Evolutionary conservation across 2,329 filamentous ascomycete genomes (phyloP).

Genomic region (Gaeumannomyces sp.): DNA sequence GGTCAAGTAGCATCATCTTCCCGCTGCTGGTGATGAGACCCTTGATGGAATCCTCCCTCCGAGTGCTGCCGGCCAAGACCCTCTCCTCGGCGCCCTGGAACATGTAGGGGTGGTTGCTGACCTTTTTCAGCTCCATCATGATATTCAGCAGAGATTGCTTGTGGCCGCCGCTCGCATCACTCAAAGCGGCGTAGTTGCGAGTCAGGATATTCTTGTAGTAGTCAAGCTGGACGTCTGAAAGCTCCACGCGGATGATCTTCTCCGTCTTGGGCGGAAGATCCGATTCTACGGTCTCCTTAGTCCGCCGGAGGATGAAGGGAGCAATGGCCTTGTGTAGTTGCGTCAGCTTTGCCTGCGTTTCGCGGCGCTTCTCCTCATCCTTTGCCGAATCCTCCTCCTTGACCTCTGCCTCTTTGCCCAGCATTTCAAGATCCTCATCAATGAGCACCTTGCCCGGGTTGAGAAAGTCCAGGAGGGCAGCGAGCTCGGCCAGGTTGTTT

Average conservation of each 20-base stretch:
- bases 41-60: conserved; percentile 85
- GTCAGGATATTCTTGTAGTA: conserved; percentile 99
- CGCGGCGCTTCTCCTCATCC: conserved; percentile 48
- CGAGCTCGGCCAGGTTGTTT: conserved; percentile 89
- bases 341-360: conserved; percentile 80
- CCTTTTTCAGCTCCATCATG: conserved; percentile 99
- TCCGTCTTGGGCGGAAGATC: conserved; percentile 95
- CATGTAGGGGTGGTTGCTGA: conserved; percentile 98
- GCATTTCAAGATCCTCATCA: conserved; percentile 79
- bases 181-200: conserved; percentile 89
- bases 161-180: conserved; percentile 81
- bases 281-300: conserved; percentile 95
- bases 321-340: conserved; percentile 82
- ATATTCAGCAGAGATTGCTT: conserved; percentile 96
- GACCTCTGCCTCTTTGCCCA: conserved; percentile 43
- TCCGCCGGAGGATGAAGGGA: conserved; percentile 90
- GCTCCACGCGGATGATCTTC: conserved; percentile 96
- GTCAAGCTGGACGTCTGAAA: conserved; percentile 92
- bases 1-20: conserved; percentile 98
- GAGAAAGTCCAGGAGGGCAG: conserved; percentile 89
- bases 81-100: conserved; percentile 90
- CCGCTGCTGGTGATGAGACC: conserved; percentile 94
- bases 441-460: conserved; percentile 92
- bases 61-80: conserved; percentile 71
- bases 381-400: conserved; percentile 25